These are phyloP conservation scores for Kodamaea derodonti DNA, from an alignment of 1,139 yeast species.

Conservation along the genomic window DNA sequence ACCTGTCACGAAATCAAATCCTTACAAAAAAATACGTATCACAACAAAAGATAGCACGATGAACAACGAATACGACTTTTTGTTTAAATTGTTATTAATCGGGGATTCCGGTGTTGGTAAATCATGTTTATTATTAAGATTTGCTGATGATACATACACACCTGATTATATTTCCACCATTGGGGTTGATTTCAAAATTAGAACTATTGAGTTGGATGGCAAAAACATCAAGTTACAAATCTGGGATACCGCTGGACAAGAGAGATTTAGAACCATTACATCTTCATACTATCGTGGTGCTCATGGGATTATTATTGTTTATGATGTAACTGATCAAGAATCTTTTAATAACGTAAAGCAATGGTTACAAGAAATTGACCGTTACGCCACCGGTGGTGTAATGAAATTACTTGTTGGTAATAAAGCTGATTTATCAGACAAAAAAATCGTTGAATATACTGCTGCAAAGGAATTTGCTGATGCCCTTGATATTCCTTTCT, in stretches of 20 bases:
- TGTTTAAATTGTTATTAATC: conserved; percentile 87
- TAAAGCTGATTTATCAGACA: conserved; percentile 91
- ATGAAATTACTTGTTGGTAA: conserved; percentile 95
- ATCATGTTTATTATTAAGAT: conserved; percentile 88
- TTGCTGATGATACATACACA: conserved; percentile 96
- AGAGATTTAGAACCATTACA: conserved; percentile 95
- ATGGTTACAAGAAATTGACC: conserved; percentile 98
- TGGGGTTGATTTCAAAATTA: conserved; percentile 97
- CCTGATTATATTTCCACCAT: conserved; percentile 96
- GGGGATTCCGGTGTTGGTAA: conserved; percentile 99
- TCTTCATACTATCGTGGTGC: conserved; percentile 98
- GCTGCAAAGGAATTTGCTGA: conserved; percentile 98
- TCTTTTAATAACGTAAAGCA: conserved; percentile 96
- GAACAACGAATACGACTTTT: conserved; percentile 94
- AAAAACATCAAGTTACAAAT: conserved; percentile 95
- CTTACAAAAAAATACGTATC: conserved; percentile 7
- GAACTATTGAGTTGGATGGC: conserved; percentile 95
- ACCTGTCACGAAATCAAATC: too few species aligned
- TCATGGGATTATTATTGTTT: conserved; percentile 95
- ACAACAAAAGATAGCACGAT: conserved; percentile 22
- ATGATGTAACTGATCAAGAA: conserved; percentile 97
- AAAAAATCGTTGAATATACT: conserved; percentile 93
- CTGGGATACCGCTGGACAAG: conserved; percentile 99
- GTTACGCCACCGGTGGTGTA: conserved; percentile 97
- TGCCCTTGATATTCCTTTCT: conserved; percentile 89